Evolutionary conservation across 2,329 filamentous ascomycete genomes (phyloP), one percentile per base, ranked within the genome.

Genomic region (Bimuria novae-zelandiae): DNA sequence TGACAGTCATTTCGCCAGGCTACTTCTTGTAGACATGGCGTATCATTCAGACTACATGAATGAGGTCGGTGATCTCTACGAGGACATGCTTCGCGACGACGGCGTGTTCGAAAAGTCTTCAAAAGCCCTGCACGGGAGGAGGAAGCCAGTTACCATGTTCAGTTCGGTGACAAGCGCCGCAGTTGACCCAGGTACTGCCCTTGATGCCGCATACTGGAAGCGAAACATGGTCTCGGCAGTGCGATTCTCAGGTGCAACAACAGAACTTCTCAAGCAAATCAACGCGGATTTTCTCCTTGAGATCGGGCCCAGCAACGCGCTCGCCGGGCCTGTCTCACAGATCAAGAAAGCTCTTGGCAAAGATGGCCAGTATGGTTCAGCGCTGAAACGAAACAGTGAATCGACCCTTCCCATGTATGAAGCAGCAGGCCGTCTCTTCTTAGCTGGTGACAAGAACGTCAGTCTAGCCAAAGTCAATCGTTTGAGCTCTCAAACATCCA

Each of bases 361-460:
- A 17, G 22, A 43, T 4, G 21, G 43, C 3, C 30, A 42, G 3
- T 54, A 57, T 22, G 11, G 12, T 16, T 35, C 19, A 1, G 37
- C 51, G 2, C 19, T 42, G 14, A 55, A 30, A 11, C 43, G 55
- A 35, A 39, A 37, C 16, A 32, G 14, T 7, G 36, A 46, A 0
- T 54, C 49, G n/a, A 35, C 29, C n/a, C 23, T 30, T 16, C 14
- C 37, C 14, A 19, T 49, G 11, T 37, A 19, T 16, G 35, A 37
- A 12, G 16, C 35, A 6, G 30, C 41, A 16, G 56, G 44, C 30
- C 3, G 25, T 14, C 59, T 75, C 0, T 63, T 80, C 2, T 76
- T 78, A 30, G 78, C 78, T 0, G 71, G 60, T 3, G 74, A 12
- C 29, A 7, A 7, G 21, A 12, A 21, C 19, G 16, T 49, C n/a